phyloP scores from a whole-genome alignment of 2,329 filamentous ascomycete species.

The Torrubiella hemipterigena region DNA sequence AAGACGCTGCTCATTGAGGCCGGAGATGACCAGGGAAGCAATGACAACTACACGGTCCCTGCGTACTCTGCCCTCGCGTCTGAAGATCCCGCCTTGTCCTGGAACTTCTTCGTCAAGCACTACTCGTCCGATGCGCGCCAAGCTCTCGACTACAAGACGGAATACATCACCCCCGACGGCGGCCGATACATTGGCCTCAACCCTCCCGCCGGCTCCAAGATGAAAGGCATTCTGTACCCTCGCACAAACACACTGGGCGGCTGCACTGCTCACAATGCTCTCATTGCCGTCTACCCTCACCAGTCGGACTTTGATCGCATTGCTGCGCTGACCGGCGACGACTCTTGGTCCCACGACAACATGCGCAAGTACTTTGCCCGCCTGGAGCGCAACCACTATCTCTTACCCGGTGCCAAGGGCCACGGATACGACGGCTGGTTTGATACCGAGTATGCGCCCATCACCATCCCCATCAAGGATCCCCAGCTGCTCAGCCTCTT shows the following conservation, averaged over 20 bases:
- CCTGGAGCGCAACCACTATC: conserved; percentile 42
- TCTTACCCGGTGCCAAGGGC: conserved; percentile 26
- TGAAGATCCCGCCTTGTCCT: conserved; percentile 42
- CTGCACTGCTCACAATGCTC: conserved; percentile 43
- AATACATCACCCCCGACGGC: conserved; percentile 39
- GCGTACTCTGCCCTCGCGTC: conserved; percentile 39
- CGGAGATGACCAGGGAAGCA: conserved; percentile 40
- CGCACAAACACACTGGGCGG: conserved; percentile 44
- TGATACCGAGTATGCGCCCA: conserved; percentile 33
- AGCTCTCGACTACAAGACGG: conserved; percentile 44
- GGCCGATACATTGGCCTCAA: conserved; percentile 38
- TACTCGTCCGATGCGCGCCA: conserved; percentile 42
- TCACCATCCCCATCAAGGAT: conserved; percentile 39
- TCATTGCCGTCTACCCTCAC: conserved; percentile 39
- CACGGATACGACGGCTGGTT: conserved; percentile 50
- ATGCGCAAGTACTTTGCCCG: conserved; percentile 45
- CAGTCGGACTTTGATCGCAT: conserved; percentile 42
- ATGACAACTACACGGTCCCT: conserved; percentile 39
- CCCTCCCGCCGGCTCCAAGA: conserved; percentile 37
- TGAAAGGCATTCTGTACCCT: conserved; percentile 45
- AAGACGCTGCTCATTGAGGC: conserved; percentile 50
- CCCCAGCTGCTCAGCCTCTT: conserved; percentile 39
- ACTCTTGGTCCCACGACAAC: conserved; percentile 39
- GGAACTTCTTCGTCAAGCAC: conserved; percentile 55
- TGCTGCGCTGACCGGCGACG: conserved; percentile 39